Conservation (phyloP, 805 yeast species). For the Zygosaccharomyces gambellarensis region DNA sequence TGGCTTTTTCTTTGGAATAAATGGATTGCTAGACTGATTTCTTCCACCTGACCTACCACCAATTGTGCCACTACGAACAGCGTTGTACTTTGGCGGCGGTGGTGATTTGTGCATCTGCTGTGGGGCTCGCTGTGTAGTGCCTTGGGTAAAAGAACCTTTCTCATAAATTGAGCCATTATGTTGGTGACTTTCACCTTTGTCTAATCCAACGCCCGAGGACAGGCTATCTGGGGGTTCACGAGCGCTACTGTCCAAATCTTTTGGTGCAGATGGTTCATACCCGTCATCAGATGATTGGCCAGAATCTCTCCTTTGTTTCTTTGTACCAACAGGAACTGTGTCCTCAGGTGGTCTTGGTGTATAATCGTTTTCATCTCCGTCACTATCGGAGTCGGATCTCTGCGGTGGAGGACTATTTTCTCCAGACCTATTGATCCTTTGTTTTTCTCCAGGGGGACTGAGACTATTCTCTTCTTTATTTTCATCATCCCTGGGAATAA, state of each 20-base stretch:
- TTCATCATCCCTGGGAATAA: constrained; percentile 9
- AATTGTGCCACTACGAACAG: constrained; percentile 7
- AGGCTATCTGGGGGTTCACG: neutral
- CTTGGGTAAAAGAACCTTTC: neutral
- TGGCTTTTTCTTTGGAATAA: constrained; percentile 25
- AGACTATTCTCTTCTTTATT: neutral
- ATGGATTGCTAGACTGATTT: constrained; percentile 17
- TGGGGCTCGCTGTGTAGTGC: neutral
- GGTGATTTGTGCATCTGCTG: neutral
- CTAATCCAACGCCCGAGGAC: neutral
- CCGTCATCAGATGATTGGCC: neutral
- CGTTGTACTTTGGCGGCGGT: constrained; percentile 1
- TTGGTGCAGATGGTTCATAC: neutral
- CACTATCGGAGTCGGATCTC: neutral
- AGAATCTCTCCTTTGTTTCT: neutral
- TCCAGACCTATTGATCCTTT: neutral
- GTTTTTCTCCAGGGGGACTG: neutral
- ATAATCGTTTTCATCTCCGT: constrained; percentile 17
- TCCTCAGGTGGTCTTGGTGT: constrained; percentile 7
- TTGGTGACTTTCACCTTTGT: neutral
- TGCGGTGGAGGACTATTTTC: neutral
- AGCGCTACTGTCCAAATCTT: neutral
- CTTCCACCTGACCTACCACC: constrained; percentile 11
- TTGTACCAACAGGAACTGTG: neutral
- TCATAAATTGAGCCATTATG: neutral